These are phyloP conservation scores for Lecanicillium sp. DNA, from an alignment of 2,329 filamentous ascomycete species.

Conservation along the genomic window DNA sequence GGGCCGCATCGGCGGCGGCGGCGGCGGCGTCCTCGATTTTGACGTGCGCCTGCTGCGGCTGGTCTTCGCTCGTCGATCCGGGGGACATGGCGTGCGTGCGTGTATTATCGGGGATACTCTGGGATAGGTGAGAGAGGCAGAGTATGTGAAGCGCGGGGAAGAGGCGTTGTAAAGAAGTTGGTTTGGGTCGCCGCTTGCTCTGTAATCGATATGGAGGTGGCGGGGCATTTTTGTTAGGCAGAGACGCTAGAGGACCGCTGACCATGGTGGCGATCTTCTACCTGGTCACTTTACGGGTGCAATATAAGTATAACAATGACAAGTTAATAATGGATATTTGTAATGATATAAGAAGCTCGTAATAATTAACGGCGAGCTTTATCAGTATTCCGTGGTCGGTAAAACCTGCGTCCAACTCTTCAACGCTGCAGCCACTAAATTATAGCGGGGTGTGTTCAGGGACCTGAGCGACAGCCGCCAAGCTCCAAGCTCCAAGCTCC, in stretches of 20 bases:
- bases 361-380: too few relatives aligned
- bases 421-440: too few relatives aligned
- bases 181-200: not conserved
- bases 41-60: conserved; percentile 38
- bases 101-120: not conserved
- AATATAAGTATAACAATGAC: not conserved
- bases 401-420: too few relatives aligned
- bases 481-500: too few relatives aligned
- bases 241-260: not conserved
- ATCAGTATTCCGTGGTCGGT: too few relatives aligned
- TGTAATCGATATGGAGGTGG: conserved; percentile 9
- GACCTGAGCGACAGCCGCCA: too few relatives aligned
- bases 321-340: too few relatives aligned
- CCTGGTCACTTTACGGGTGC: too few relatives aligned
- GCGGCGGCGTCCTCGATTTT: conserved; percentile 39
- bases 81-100: conserved; percentile 34
- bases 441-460: too few relatives aligned
- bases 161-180: not conserved
- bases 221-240: conserved; percentile 1
- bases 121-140: not conserved
- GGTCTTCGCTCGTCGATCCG: conserved; percentile 27
- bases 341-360: too few relatives aligned
- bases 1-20: conserved; percentile 20
- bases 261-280: too few relatives aligned
- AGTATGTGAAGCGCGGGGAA: not conserved